Conservation (phyloP, 140 eudicot genomes). For the Erigeron philadelphicus region DNA sequence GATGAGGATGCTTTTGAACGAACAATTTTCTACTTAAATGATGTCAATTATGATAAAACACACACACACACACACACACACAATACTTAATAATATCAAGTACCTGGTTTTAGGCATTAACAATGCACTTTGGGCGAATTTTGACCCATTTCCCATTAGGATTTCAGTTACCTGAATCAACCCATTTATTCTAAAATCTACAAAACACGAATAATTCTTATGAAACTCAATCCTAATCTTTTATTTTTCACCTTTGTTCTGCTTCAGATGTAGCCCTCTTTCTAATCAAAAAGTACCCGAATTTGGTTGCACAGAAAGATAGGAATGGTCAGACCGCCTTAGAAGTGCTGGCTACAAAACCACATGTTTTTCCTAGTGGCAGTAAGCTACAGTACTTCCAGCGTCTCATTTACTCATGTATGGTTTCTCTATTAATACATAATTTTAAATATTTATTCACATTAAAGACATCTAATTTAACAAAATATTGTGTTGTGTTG, state of each 20-base stretch:
- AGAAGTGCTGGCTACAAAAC: conserved; percentile 30
- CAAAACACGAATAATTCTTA: neutral
- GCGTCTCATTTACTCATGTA: conserved; percentile 25
- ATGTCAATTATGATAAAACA: no score
- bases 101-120: no score
- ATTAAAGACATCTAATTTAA: neutral
- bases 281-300: conserved; percentile 21
- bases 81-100: no score
- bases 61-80: no score
- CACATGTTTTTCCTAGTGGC: conserved; percentile 32
- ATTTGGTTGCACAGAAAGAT: conserved; percentile 28
- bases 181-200: conserved; percentile 9
- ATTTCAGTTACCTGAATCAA: neutral
- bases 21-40: no score
- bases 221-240: conserved; percentile 8
- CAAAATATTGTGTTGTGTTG: conserved; percentile 5
- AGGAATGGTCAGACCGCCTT: conserved; percentile 29
- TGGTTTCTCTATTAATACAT: neutral
- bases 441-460: neutral
- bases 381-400: conserved; percentile 22
- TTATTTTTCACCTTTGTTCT: neutral
- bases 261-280: conserved; percentile 31
- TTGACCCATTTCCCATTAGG: neutral
- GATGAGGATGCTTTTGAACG: no score
- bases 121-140: no score